Evolutionary conservation across 2,329 filamentous ascomycete species (phyloP).

Genomic region (Cladosporium sp.): DNA sequence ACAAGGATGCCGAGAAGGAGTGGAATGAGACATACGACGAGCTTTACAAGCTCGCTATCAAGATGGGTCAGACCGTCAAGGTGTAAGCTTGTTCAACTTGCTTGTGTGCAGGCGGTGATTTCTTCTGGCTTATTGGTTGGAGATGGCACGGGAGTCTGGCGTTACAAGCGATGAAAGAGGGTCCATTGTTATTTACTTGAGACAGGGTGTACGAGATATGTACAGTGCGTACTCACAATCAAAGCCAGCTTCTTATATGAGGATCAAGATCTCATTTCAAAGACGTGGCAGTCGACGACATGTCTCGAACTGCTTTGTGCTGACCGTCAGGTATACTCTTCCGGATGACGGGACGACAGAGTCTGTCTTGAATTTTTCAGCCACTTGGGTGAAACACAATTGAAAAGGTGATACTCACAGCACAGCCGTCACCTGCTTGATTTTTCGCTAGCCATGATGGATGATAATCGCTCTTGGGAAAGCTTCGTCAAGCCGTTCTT

Average conservation of each 20-base stretch:
- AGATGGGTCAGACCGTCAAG: slow-evolving; percentile 52
- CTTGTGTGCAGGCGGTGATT: slow-evolving; percentile 5
- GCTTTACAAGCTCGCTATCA: slow-evolving; percentile 52
- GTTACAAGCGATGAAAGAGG: slow-evolving; percentile 11
- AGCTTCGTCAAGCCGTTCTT: no score
- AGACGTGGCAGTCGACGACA: no score
- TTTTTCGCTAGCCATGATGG: no score
- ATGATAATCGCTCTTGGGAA: no score
- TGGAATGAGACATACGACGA: slow-evolving; percentile 55
- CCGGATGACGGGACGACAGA: neutral
- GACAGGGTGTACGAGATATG: slow-evolving; percentile 13
- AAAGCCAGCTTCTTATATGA: slow-evolving; percentile 7
- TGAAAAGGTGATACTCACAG: no score
- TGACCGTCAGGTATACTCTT: neutral
- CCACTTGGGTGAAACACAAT: no score
- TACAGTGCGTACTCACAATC: slow-evolving; percentile 12
- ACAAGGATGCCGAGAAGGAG: slow-evolving; percentile 45
- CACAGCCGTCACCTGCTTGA: no score
- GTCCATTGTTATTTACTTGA: slow-evolving; percentile 3
- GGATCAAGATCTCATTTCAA: no score
- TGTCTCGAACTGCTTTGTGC: no score
- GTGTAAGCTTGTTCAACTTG: slow-evolving; percentile 30
- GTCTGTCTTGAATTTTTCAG: no score
- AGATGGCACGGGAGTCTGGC: slow-evolving; percentile 9
- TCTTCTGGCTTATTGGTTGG: slow-evolving; percentile 6